Conservation (phyloP, 305 asterid genomes). For the Fraxinus floribunda region DNA sequence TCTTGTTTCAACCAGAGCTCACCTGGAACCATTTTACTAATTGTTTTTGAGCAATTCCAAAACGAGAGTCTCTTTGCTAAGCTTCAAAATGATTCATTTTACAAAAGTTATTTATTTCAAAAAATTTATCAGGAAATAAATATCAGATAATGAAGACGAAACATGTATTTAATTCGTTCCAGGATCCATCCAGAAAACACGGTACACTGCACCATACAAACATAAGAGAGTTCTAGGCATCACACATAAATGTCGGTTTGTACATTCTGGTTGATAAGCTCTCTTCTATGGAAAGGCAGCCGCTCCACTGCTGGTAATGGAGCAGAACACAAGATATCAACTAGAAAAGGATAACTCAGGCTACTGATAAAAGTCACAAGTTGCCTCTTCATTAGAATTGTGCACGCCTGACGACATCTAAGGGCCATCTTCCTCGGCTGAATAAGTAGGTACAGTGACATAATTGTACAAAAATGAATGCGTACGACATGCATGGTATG, state of each 20-base stretch:
- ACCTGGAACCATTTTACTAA: neutral
- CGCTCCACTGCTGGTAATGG: neutral
- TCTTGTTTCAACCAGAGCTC: neutral
- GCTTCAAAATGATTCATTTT: neutral
- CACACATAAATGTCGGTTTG: neutral
- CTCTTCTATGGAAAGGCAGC: neutral
- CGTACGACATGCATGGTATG: neutral
- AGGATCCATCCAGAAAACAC: neutral
- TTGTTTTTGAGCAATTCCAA: neutral
- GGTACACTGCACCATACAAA: neutral
- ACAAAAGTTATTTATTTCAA: neutral
- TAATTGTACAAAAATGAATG: neutral
- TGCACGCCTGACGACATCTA: constrained; percentile 20
- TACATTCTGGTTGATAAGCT: neutral
- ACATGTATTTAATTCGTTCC: neutral
- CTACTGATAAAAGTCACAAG: neutral
- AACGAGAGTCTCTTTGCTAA: neutral
- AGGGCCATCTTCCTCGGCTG: constrained; percentile 54
- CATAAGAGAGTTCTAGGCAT: neutral
- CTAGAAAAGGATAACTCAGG: neutral
- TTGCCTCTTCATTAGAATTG: constrained; percentile 10
- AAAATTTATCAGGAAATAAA: neutral
- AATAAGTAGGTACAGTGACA: neutral
- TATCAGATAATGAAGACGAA: neutral
- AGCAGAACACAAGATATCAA: constrained; percentile 8